Base-by-base conservation (phyloP, 257 asterid species). In the Ocimum tenuiflorum region DNA sequence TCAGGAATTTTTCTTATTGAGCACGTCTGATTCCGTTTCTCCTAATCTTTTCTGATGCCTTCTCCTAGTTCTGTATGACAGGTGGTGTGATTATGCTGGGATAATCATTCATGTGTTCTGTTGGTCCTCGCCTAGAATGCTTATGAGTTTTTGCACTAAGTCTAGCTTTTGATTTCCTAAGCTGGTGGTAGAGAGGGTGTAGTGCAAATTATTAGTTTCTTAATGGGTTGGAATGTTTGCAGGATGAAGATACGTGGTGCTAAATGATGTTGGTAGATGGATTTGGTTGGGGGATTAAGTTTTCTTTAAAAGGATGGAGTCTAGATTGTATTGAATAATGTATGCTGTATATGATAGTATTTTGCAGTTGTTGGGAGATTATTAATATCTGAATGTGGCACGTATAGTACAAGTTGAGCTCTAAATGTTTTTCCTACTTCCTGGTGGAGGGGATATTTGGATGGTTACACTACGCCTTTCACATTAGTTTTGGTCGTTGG, bases 51-150 rank as follows among this genome's bases (percentile, higher is more conserved):
- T 60, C 91, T 89, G 89, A 83, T 86, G 56, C 47, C 79, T 79
- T 73, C 74, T 79, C 80, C 71, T 52, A 79, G 87, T 75, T 81
- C 75, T 80, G 71, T 73, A 68, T 80, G 87, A 79, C 91, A 88
- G 94, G 89, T 77, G 73, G 27, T 79, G 46, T 68, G 59, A 63
- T 64, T 76, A 47, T 73, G 82, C 81, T 39, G 62, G 80, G 76
- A 71, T 70, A 57, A 46, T 61, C 54, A 60, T 73, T 62, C 68
- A 47, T 72, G 58, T 67, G 55, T 53, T 69, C 77, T 36, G 58
- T 65, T 69, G 78, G 67, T 65, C 68, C 47, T 60, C 43, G 33
- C 69, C 54, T 75, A 57, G 68, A 72, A 65, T 51, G 68, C 52
- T 49, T 60, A 69, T 69, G 42, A 38, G 42, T 39, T 54, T 57